These are phyloP conservation scores for Cordyceps fumosorosea DNA, from an alignment of 2,329 filamentous ascomycete species.

Conservation along the genomic window DNA sequence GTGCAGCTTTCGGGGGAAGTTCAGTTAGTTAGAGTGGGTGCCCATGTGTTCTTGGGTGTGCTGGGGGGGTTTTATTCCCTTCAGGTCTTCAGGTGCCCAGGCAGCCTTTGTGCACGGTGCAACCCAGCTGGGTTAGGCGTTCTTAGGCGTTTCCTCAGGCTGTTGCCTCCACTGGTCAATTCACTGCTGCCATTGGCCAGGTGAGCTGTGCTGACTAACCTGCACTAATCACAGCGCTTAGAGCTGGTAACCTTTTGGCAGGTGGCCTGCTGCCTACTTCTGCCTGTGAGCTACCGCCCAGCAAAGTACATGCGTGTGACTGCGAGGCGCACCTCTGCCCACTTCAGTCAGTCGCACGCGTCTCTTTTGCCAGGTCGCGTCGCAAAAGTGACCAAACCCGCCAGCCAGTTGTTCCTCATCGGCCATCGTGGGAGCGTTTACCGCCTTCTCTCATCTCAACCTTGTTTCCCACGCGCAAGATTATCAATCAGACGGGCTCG, in stretches of 20 bases:
- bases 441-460: neutral
- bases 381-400: conserved; percentile 15
- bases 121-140: neutral
- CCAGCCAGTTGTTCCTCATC: neutral
- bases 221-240: conserved; percentile 23
- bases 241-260: conserved; percentile 17
- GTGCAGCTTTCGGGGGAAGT: neutral
- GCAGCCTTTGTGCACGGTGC: no score
- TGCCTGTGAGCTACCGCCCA: conserved; percentile 21
- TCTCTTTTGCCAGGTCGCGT: conserved; percentile 22
- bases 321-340: neutral
- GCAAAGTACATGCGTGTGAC: neutral
- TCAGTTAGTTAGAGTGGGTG: no score
- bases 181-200: conserved; percentile 31
- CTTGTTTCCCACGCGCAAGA: neutral
- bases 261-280: conserved; percentile 25
- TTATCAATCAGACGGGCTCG: neutral
- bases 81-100: no score
- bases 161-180: neutral
- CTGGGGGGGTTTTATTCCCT: neutral
- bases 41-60: no score
- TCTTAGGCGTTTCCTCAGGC: neutral
- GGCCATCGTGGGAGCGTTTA: neutral
- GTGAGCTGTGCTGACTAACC: conserved; percentile 20
- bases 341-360: conserved; percentile 14